Base-by-base conservation (phyloP, 257 asterid genomes). In the Przewalskia tangutica region DNA sequence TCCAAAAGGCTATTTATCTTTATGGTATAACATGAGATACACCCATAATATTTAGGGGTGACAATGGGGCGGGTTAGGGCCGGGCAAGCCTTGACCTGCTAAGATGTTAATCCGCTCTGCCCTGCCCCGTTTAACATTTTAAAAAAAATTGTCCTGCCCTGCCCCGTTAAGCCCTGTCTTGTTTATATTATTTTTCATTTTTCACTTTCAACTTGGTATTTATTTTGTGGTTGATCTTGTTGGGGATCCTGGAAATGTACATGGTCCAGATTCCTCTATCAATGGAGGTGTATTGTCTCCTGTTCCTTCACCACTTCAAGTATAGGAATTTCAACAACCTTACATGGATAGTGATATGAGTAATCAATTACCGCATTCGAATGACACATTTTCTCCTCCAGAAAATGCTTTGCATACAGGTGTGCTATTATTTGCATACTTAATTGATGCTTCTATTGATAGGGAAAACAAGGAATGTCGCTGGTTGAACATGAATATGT, bases 211-310 rank as follows among this genome's bases (percentile, higher is more conserved):
- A n/a, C n/a, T n/a, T n/a, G n/a, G n/a, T n/a, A n/a, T n/a, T n/a
- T n/a, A n/a, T n/a, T 91, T 89, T 85, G 95, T 95, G 32, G 95
- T 95, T 85, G 99, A 95, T 89, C 93, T 95, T 75, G 94, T 95
- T 77, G 97, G 98, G 82, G 88, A 91, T 83, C 99, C 99, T 8
- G 99, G 99, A 86, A 91, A 89, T 64, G 82, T 95, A 68, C 94
- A 89, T 16, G 88, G 90, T 77, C 96, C 97, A 70, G 97, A 94
- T 89, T 95, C 97, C 56, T 95, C 97, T 18, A 88, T 94, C 80
- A 94, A 88, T 77, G 95, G 93, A 86, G 85, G 91, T 84, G 68
- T 82, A 80, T 87, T 86, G 82, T 84, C 91, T 48, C 88, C 95
- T 6, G 90, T 92, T 78, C 97, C 99, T 81, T 93, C 99, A 11